Evolutionary conservation across 164 flowering plant species (phyloP).

Genomic region (Platanus orientalis): DNA sequence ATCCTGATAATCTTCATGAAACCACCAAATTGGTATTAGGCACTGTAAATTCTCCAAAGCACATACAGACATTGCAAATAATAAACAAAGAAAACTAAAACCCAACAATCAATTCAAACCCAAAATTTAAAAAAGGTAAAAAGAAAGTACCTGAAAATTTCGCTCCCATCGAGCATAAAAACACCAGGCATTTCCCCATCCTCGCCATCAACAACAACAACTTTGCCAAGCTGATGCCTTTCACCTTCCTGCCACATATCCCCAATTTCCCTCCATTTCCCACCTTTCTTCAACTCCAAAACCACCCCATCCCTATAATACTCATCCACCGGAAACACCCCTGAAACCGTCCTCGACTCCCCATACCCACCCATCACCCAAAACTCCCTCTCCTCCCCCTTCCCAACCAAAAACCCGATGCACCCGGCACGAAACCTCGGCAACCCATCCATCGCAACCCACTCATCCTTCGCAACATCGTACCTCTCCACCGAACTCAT

Average conservation of each 20-base stretch:
- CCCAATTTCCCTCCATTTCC: conserved; percentile 76
- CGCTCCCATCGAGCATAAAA: conserved; percentile 74
- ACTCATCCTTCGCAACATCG: conserved; percentile 57
- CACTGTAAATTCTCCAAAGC: too few species aligned
- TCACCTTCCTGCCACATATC: conserved; percentile 89
- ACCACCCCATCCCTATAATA: conserved; percentile 68
- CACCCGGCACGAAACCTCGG: conserved; percentile 87
- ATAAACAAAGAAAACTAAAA: too few species aligned
- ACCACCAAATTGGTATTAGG: too few species aligned
- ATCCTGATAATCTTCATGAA: too few species aligned
- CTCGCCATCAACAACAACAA: conserved; percentile 53
- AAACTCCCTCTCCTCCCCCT: conserved; percentile 60
- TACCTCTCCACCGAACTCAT: conserved; percentile 74
- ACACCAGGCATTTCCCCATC: conserved; percentile 31
- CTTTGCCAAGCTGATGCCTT: conserved; percentile 60
- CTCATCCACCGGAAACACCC: conserved; percentile 87
- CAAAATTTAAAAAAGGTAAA: too few species aligned
- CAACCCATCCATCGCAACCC: conserved; percentile 67
- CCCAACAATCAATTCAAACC: too few species aligned
- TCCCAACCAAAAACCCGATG: conserved; percentile 62
- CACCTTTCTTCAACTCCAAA: conserved; percentile 22
- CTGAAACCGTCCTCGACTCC: conserved; percentile 65
- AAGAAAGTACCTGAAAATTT: conserved; percentile 56
- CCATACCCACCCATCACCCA: conserved; percentile 99
- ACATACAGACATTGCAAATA: too few species aligned